Evolutionary conservation across 2,329 filamentous ascomycete species (phyloP), one percentile per base, ranked within the genome.

Genomic region (Scytalidium sp.): DNA sequence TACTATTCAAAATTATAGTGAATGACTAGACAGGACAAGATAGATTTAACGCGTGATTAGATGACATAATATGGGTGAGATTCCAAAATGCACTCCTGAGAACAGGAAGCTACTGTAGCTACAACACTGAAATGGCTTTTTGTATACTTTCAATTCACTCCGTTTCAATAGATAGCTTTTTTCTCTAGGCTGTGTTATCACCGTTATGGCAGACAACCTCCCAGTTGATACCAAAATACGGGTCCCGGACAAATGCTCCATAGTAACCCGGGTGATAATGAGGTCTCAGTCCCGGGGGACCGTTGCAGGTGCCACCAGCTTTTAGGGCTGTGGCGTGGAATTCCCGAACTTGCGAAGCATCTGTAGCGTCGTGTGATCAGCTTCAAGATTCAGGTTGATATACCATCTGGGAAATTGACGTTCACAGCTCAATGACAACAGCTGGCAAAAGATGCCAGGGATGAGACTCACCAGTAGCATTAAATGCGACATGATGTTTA

Each of bases 401-500:
- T 27, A 27, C 7, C 13, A 29, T 13, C 13, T 29, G 13, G 7
- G 13, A 13, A 29, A 29, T 29, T 29, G 7, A 29, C 13, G 7
- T 29, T 7, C 25, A 29, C 7, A 29, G 7, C 8, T 29, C 25
- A 15, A n/a, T 5, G 13, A 36, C 13, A 36, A n/a, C 13, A n/a
- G 32, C 32, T 36, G 25, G 13, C 13, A 29, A 8, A 13, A 13
- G 25, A 13, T 8, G 13, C 7, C 13, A 43, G 40, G 20, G 17
- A 23, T 9, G 21, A 21, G 39, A 54, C 44, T 29, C 9, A 57
- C 53, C 50, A 22, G 49, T 22, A 25, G 55, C 55, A 43, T 25
- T 45, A 32, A 57, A 57, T 10, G 51, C 55, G 32, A 57, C 46
- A 49, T 57, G 55, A 1, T 48, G 41, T 15, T n/a, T 41, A 41